Base-by-base conservation (phyloP, 176 grass and related monocot species). In the Lolium multiflorum region DNA sequence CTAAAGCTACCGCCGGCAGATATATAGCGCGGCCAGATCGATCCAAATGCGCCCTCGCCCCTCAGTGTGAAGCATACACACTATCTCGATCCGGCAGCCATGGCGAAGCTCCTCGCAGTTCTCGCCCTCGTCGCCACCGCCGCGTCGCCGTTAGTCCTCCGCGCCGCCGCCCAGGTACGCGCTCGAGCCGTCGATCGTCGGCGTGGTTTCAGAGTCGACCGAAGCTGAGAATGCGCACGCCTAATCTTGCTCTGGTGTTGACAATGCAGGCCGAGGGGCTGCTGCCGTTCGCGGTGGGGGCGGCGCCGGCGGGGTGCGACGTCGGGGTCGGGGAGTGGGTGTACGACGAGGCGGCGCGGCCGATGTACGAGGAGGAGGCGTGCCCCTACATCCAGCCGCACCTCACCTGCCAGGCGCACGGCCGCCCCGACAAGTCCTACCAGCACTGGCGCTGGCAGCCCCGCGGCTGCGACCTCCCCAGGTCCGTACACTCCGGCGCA, bases 371-470 rank as follows among this genome's bases (percentile, higher is more conserved):
- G n/a, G 95, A 97, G 91, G 88, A 89, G 76, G 91, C 92, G 79
- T 97, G 95, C 80, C 95, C 92, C 1, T 97, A 97, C 87, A 93
- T 97, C 74, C 95, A 89, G 64, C 91, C 95, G 44, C 82, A 97
- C 84, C 84, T 97, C 2, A 97, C 95, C 1, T 97, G 95, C 89
- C 95, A 95, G 72, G 78, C 91, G 13, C 92, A 95, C 56, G 92
- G 92, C 92, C 90, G 92, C 48, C 92, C 95, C 20, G 95, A 95
- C 84, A 85, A 47, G 3, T 87, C 18, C 8, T 97, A 97, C 86
- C 92, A 97, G 89, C 83, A 78, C 82, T 95, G 95, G 95, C 79
- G 91, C 1, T 97, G 95, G 95, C 91, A 95, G 81, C 95, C 92
- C 21, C 81, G 90, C 49, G 87, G 63, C 2, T 97, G 95, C 89